phyloP scores from a whole-genome alignment of 2,329 filamentous ascomycete genomes.

The Alternaria panax region DNA sequence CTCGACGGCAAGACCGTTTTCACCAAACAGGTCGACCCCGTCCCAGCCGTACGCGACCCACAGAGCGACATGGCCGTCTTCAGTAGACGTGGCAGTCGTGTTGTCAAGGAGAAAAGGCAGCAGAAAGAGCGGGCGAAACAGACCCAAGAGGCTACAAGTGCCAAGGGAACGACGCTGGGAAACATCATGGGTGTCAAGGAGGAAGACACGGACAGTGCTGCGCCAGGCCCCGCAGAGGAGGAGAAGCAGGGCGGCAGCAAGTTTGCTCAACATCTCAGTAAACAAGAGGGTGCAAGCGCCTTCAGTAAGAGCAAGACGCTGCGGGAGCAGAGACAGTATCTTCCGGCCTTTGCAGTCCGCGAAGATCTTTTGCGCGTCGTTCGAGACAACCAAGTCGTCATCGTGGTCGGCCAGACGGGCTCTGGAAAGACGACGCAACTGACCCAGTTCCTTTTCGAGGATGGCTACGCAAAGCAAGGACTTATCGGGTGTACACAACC shows the following conservation, averaged over 20 bases:
- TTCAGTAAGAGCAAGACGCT: conserved; percentile 94
- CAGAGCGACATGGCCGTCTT: conserved; percentile 99
- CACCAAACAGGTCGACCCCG: conserved; percentile 94
- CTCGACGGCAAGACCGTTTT: conserved; percentile 94
- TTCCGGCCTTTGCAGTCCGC: conserved; percentile 94
- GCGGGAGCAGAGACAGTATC: conserved; percentile 87
- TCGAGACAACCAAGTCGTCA: conserved; percentile 94
- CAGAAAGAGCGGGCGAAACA: conserved; percentile 93
- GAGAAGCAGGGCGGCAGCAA: conserved; percentile 74
- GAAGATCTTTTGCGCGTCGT: conserved; percentile 93
- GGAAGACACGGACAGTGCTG: conserved; percentile 84
- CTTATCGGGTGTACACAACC: conserved; percentile 98
- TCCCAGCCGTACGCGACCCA: conserved; percentile 88
- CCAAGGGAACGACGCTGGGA: conserved; percentile 88
- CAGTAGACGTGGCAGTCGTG: conserved; percentile 90
- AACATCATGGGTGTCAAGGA: conserved; percentile 97
- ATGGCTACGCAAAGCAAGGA: conserved; percentile 85
- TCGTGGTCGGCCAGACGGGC: conserved; percentile 96
- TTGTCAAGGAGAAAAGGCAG: conserved; percentile 89
- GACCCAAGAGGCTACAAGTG: conserved; percentile 91
- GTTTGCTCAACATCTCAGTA: conserved; percentile 90
- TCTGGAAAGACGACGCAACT: conserved; percentile 98
- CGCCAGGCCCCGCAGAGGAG: conserved; percentile 76
- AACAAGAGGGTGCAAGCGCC: conserved; percentile 79
- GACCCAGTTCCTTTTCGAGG: conserved; percentile 94